Evolutionary conservation across 768 basidiomycete genomes (phyloP).

Genomic region (Lepiota venenata): DNA sequence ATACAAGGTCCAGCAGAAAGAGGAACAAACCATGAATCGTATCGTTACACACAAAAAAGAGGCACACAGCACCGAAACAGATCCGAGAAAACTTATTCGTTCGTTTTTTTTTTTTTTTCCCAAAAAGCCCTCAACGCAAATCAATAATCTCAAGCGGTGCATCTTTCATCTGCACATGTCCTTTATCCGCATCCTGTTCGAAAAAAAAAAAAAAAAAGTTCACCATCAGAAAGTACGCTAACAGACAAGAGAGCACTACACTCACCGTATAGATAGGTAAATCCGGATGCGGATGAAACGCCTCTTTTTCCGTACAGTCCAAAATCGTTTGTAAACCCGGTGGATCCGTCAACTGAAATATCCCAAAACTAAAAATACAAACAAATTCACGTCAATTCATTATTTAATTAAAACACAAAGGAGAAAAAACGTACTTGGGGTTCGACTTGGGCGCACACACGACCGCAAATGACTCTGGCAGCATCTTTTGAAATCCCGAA

Average conservation of each 20-base stretch:
- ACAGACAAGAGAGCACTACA: slow-evolving; percentile 17
- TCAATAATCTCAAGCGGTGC: slow-evolving; percentile 81
- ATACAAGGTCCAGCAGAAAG: too few species aligned
- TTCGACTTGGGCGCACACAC: slow-evolving; percentile 82
- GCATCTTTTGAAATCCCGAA: slow-evolving; percentile 83
- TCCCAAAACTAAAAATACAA: slow-evolving; percentile 89
- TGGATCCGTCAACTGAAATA: slow-evolving; percentile 90
- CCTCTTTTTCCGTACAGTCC: slow-evolving; percentile 63
- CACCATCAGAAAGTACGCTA: slow-evolving; percentile 1
- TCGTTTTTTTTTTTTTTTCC: too few species aligned
- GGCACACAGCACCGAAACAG: too few species aligned
- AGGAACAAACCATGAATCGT: too few species aligned
- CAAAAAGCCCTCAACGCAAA: slow-evolving; percentile 53
- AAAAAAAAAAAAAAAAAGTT: too few species aligned
- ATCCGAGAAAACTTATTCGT: too few species aligned
- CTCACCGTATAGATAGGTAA: slow-evolving; percentile 83
- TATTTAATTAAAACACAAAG: neutral
- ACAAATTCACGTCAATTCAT: too few species aligned
- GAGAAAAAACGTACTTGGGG: slow-evolving; percentile 73
- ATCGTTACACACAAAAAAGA: too few species aligned
- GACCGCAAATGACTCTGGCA: slow-evolving; percentile 90
- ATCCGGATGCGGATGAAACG: slow-evolving; percentile 87
- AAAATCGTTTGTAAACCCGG: slow-evolving; percentile 74
- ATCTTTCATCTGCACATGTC: slow-evolving; percentile 79
- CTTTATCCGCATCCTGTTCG: slow-evolving; percentile 80